A percentile compares a stretch with the other conserved stretches of the same genome.
These are phyloP conservation scores for Penicillium pulvis DNA, from an alignment of 495 filamentous ascomycete genomes.

Conservation along the genomic window DNA sequence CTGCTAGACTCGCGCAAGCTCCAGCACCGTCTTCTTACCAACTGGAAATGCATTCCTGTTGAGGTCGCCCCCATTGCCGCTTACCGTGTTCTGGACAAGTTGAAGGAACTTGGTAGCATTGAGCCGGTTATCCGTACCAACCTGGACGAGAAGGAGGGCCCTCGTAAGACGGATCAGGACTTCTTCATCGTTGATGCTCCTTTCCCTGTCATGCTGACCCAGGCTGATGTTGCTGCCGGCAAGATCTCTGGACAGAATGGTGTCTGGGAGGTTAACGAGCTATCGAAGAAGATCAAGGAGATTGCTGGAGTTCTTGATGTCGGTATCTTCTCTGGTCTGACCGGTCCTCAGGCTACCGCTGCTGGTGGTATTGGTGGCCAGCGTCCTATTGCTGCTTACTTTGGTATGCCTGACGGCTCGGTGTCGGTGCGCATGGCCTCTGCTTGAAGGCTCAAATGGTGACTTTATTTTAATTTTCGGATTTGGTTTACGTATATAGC, in stretches of 20 bases:
- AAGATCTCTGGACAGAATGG: conserved; percentile 54
- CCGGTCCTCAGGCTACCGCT: conserved; percentile 65
- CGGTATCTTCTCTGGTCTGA: conserved; percentile 81
- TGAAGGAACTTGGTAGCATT: conserved; percentile 69
- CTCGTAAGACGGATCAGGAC: conserved; percentile 88
- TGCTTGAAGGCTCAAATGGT: conserved; percentile 10
- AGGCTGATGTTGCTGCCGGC: conserved; percentile 55
- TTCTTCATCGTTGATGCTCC: conserved; percentile 94
- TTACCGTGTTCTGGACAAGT: conserved; percentile 64
- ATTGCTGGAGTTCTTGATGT: conserved; percentile 91
- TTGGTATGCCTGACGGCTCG: conserved; percentile 82
- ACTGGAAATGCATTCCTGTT: conserved; percentile 85
- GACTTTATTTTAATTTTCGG: not conserved
- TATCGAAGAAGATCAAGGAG: conserved; percentile 72
- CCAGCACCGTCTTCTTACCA: conserved; percentile 70
- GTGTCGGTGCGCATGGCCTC: conserved; percentile 55
- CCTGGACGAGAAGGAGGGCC: conserved; percentile 69
- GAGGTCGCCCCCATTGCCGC: conserved; percentile 87
- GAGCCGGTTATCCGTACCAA: conserved; percentile 70
- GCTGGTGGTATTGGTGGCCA: conserved; percentile 70
- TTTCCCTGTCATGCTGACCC: conserved; percentile 69
- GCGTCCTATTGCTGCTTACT: conserved; percentile 91
- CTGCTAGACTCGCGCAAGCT: conserved; percentile 81
- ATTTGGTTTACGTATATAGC: conserved; percentile 15
- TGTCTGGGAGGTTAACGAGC: conserved; percentile 73